A percentile compares a stretch with the other conserved stretches of the same genome.
Evolutionary conservation across 2,329 filamentous ascomycete species (phyloP).

Genomic region (Diplodia mutila): DNA sequence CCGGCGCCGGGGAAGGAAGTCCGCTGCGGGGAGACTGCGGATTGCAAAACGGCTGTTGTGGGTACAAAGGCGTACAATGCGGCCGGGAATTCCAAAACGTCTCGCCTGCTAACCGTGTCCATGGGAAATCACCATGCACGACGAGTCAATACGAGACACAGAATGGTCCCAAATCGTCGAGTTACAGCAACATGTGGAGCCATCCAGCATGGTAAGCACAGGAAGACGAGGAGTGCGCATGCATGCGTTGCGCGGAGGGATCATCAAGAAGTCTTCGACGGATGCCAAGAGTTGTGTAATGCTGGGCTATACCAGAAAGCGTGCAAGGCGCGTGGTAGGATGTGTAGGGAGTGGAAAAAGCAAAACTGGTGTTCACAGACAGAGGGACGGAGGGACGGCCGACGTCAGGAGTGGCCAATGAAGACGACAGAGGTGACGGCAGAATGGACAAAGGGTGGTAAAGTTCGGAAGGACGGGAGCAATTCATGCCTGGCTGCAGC

Average conservation of each 20-base stretch:
- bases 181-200: conserved; percentile 7
- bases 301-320: conserved; percentile 18
- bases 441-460: background rate
- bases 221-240: background rate
- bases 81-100: background rate
- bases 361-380: background rate
- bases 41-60: background rate
- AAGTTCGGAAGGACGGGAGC: conserved; percentile 7
- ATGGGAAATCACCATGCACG: background rate
- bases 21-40: background rate
- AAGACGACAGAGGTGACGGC: background rate
- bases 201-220: conserved; percentile 7
- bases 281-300: conserved; percentile 6
- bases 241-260: background rate
- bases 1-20: background rate
- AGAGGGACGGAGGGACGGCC: background rate
- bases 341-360: background rate
- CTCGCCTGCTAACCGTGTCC: too few relatives aligned
- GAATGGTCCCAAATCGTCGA: background rate
- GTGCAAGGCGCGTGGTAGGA: conserved; percentile 3
- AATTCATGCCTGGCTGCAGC: conserved; percentile 5
- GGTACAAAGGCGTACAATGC: background rate
- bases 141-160: background rate
- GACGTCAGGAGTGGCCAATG: background rate
- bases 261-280: background rate